Evolutionary conservation across 2,329 filamentous ascomycete genomes (phyloP), one percentile per base, ranked within the genome.

Genomic region (Fusarium anguioides): DNA sequence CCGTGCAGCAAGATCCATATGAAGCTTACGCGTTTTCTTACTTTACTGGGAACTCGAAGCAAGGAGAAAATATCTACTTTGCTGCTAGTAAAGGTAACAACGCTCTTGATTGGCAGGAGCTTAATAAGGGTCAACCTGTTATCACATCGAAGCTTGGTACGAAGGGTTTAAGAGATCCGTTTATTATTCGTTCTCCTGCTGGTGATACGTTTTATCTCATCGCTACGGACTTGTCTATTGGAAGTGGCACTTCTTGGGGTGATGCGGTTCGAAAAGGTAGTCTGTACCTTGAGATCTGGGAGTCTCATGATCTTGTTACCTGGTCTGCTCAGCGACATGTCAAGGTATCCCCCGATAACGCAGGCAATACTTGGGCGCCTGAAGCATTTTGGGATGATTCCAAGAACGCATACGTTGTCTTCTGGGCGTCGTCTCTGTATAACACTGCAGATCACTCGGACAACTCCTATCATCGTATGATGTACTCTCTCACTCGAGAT

Each of bases 341-440:
- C 21, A 75, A 79, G 8, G 82, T 86, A 0, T 84, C 83, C 0
- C 83, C 83, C 0, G 62, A 77, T 2, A 82, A 78, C 1, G 84
- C 83, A 0, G 84, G 84, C 5, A 86, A 84, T 47, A 86, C 84
- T 1, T 85, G 83, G 83, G 83, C 83, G 0, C 83, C 83, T 0
- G 83, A 85, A 41, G 83, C 83, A 0, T 84, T 81, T 68, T 85
- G 81, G 54, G 83, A 85, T 15, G 71, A 78, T 0, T 75, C 75
- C 1, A 74, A 82, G 11, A 78, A 79, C 10, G 70, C 75, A 1
- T 85, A 84, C 26, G 50, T 81, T 6, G 79, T 82, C 5, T 85
- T 82, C 68, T 85, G 83, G 83, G 77, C 77, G 0, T 78, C 76
- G 0, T 75, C 81, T 0, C 76, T 85, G 3, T 86, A 84, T 54